A percentile compares a stretch with the other conserved stretches of the same genome.
Conservation (phyloP, 345 rosid species). For the Citrus unshiu region DNA sequence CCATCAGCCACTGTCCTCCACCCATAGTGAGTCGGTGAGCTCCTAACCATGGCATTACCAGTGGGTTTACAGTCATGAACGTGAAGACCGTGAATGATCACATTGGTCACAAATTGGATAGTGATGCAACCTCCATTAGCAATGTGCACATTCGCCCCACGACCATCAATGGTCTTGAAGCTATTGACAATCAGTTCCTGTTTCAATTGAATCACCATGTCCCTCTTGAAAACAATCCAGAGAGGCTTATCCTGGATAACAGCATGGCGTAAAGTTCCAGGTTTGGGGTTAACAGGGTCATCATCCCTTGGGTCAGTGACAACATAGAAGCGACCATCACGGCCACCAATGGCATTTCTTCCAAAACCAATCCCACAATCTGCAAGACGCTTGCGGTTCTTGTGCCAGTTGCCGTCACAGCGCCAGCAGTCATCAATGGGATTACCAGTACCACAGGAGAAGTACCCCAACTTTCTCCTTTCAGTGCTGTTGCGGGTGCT, state of each 20-base stretch:
- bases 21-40: slow-evolving; percentile 76
- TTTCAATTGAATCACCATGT: slow-evolving; percentile 84
- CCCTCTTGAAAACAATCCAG: slow-evolving; percentile 92
- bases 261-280: slow-evolving; percentile 88
- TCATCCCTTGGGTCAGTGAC: slow-evolving; percentile 73
- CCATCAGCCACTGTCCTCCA: slow-evolving; percentile 98
- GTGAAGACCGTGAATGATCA: slow-evolving; percentile 91
- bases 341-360: slow-evolving; percentile 85
- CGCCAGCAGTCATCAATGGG: slow-evolving; percentile 95
- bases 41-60: slow-evolving; percentile 93
- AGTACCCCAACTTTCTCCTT: slow-evolving; percentile 72
- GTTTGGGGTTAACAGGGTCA: slow-evolving; percentile 84
- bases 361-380: slow-evolving; percentile 96
- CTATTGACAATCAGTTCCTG: slow-evolving; percentile 85
- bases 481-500: slow-evolving; percentile 61
- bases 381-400: slow-evolving; percentile 82
- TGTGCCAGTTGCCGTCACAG: slow-evolving; percentile 77
- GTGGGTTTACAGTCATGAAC: slow-evolving; percentile 93
- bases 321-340: slow-evolving; percentile 80
- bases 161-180: slow-evolving; percentile 92
- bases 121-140: slow-evolving; percentile 94
- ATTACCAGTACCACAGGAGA: slow-evolving; percentile 88
- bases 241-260: slow-evolving; percentile 82
- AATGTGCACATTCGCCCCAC: slow-evolving; percentile 83
- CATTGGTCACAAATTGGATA: slow-evolving; percentile 74